phyloP scores from a whole-genome alignment of 1,284 basidiomycete genomes.

The Limonomyces culmigenus region DNA sequence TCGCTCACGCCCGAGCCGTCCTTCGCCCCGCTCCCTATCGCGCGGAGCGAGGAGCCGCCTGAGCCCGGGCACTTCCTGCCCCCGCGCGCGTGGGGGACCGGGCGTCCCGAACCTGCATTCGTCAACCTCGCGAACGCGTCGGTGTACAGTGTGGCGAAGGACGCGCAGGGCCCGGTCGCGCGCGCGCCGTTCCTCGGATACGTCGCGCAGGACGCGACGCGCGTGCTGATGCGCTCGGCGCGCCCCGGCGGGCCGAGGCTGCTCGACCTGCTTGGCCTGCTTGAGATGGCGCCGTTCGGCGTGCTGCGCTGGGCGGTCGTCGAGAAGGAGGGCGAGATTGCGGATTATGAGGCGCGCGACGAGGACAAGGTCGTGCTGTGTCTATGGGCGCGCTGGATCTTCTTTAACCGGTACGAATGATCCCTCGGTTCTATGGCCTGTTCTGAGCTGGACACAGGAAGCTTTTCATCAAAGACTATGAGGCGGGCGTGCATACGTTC shows the following conservation, averaged over 20 bases:
- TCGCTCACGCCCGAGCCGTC: no score
- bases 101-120: no score
- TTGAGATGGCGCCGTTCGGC: conserved; percentile 28
- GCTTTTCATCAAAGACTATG: conserved; percentile 36
- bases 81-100: no score
- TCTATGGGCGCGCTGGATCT: conserved; percentile 59
- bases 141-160: no score
- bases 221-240: conserved; percentile 26
- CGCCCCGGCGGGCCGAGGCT: conserved; percentile 45
- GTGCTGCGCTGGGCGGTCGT: conserved; percentile 46
- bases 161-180: no score
- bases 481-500: conserved; percentile 31
- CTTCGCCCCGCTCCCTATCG: no score
- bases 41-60: no score
- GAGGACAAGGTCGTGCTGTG: conserved; percentile 64
- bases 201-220: neutral
- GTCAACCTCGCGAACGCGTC: no score
- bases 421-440: neutral
- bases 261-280: conserved; percentile 40
- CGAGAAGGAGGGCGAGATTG: conserved; percentile 57
- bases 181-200: no score
- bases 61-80: no score
- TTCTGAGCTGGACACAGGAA: conserved; percentile 15
- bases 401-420: conserved; percentile 33
- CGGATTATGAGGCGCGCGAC: conserved; percentile 46